These are phyloP conservation scores for Marchantia paleacea DNA, from an alignment of 225 moss, liverwort and hornwort species.

Conservation along the genomic window DNA sequence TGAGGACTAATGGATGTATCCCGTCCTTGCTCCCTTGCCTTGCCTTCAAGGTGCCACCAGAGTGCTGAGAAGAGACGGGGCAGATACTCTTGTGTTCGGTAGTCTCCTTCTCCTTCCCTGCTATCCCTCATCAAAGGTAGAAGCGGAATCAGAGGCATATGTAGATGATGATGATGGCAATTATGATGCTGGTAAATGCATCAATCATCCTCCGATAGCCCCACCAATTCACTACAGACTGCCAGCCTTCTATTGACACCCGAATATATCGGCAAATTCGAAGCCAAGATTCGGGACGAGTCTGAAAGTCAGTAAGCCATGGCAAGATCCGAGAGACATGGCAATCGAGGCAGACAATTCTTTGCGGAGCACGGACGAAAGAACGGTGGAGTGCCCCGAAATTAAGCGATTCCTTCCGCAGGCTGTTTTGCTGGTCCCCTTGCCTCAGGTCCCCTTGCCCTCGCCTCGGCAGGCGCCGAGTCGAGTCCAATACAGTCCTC, in stretches of 20 bases:
- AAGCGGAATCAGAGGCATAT: no score
- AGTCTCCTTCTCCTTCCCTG: neutral
- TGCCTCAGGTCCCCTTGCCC: neutral
- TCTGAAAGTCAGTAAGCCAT: neutral
- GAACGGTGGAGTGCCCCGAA: neutral
- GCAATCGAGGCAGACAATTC: neutral
- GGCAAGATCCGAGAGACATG: neutral
- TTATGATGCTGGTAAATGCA: neutral
- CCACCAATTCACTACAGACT: neutral
- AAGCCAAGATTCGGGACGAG: neutral
- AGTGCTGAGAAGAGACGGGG: neutral
- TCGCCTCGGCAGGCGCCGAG: no score
- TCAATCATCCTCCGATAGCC: neutral
- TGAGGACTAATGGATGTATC: neutral
- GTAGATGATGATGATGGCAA: no score
- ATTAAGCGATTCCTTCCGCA: neutral
- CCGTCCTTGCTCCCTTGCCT: neutral
- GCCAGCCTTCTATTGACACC: neutral
- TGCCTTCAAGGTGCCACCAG: neutral
- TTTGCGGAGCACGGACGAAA: neutral
- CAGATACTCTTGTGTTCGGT: neutral
- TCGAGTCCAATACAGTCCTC: no score
- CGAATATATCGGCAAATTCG: neutral
- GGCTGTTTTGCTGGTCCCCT: neutral
- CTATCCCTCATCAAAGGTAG: neutral